Base-by-base conservation (phyloP, 495 filamentous ascomycete genomes). In the Xylaria cubensis region DNA sequence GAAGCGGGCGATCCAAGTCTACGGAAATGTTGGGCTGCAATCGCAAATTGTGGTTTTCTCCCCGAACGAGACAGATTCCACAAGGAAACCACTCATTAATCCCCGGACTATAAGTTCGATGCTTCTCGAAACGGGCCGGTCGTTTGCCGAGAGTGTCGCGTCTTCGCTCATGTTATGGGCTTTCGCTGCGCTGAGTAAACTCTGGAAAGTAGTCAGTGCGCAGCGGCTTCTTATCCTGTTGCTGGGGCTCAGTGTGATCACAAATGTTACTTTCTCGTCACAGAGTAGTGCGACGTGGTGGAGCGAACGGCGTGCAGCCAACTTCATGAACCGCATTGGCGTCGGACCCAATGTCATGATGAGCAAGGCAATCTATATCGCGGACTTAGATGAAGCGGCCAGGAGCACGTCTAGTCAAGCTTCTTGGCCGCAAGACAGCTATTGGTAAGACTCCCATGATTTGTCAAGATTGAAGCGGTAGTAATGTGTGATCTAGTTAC, bases 1-100 rank as follows among this genome's bases (percentile, higher is more conserved):
- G 55, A 95, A 94, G 82, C 93, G 95, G 73, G 95, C 95, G 51
- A 92, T 97, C 66, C 89, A 92, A 67, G 93, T 97, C 26, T 99
- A 97, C 79, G 96, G 96, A 62, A 87, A 91, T 67, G 86, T 99
- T 58, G 95, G 95, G 42, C 87, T 91, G 68, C 91, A 94, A 77
- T 90, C 80, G 17, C 85, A 90, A 59, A 85, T 86, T 17, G 86
- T 92, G 3, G 86, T 94, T 36, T 92, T 95, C 77, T 83, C 88
- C 36, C 84, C 84, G 17, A 77, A 76, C 29, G 80, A 81, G 55
- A 67, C 76, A 0, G 84, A 83, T 26, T 72, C 68, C 64, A 77
- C 74, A 41, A 84, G 70, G 79, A 87, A 78, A 78, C 80, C 90
- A 62, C 87, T 87, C 39, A 90, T 95, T 44, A 88, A 87, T 72